Evolutionary conservation across 1,139 yeast species (phyloP), one percentile per base, ranked within the genome.

Genomic region (Yamadazyma mexicana): DNA sequence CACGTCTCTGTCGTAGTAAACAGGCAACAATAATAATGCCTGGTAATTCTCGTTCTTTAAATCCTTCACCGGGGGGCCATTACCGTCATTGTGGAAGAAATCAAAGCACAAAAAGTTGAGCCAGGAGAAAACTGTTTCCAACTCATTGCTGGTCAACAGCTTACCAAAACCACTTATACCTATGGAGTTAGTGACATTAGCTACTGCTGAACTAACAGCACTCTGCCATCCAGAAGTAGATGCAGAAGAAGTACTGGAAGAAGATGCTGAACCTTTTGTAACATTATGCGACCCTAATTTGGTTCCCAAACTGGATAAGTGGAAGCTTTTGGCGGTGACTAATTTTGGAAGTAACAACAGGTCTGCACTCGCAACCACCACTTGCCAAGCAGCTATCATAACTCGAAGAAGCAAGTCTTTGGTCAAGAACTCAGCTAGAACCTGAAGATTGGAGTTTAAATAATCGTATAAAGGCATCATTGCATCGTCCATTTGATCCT

Each of bases 61-160:
- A 9, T 77, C 79, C 46, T 76, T 81, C 31, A 86, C 55, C 0
- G 89, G 77, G 0, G 94, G 94, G 0, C 96, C 96, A 37, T 83
- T 84, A 1, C 96, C 96, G 41, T 77, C 82, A 53, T 86, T 83
- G 55, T 87, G 81, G 62, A 88, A 87, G 56, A 87, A 87, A 44
- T 81, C 88, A 39, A 78, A 62, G 45, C 83, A 78, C 27, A 87
- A 62, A 9, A 83, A 71, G 40, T 79, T 71, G 17, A 86, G 59
- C 96, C 96, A 88, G 1, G 78, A 71, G 47, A 84, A 81, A 1
- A 86, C 79, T 1, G 84, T 77, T 42, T 83, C 89, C 31, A 85
- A 66, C 55, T 88, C 95, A 31, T 64, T 66, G 27, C 66, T 64
- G 0, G 85, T 73, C 40, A 87, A 61, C 17, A 79, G 79, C 34